These are phyloP conservation scores for Tylopilus felleus DNA, from an alignment of 768 basidiomycete genomes.

Conservation along the genomic window DNA sequence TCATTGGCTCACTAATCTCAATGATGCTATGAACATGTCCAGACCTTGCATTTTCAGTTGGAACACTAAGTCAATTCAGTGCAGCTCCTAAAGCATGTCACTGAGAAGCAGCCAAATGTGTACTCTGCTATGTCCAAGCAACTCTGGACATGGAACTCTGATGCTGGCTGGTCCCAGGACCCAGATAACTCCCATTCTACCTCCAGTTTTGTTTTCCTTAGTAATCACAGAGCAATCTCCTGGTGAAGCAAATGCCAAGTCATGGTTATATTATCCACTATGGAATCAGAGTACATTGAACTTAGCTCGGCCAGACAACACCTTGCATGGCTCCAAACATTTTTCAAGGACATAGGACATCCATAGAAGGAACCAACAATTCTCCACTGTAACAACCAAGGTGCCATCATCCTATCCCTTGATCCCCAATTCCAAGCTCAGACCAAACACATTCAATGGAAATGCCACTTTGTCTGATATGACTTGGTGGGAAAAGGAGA, in stretches of 20 bases:
- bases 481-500: neutral
- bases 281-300: too few species aligned
- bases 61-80: neutral
- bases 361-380: neutral
- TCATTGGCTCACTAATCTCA: neutral
- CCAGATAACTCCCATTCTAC: neutral
- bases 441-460: neutral
- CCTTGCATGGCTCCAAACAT: neutral
- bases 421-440: neutral
- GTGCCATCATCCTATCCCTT: neutral
- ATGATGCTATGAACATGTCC: neutral
- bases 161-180: neutral
- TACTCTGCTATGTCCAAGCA: neutral
- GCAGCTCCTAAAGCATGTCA: neutral
- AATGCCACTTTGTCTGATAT: neutral
- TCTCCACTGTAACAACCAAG: neutral
- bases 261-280: too few species aligned
- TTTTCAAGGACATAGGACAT: neutral
- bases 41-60: neutral
- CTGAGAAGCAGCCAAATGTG: neutral
- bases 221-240: neutral
- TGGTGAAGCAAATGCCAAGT: neutral
- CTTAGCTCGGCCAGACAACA: neutral
- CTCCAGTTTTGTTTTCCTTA: neutral
- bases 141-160: neutral